phyloP scores from a whole-genome alignment of 306 rosid species.

The Acacia melanoxylon region DNA sequence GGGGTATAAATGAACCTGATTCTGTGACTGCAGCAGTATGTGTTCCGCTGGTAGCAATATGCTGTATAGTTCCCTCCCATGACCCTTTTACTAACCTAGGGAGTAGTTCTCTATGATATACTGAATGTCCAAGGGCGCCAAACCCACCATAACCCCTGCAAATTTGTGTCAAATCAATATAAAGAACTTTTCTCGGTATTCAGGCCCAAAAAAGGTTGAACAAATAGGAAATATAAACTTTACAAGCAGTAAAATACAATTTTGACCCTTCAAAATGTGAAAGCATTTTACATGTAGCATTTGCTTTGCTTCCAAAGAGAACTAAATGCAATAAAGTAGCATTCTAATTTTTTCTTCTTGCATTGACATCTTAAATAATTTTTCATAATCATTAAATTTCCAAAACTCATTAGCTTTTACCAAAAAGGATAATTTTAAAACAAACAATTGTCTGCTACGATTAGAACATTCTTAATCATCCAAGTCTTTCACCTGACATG shows the following conservation, averaged over 20 bases:
- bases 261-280: slow-evolving; percentile 10
- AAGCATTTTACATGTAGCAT: slow-evolving; percentile 17
- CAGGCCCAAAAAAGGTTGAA: slow-evolving; percentile 32
- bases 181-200: slow-evolving; percentile 32
- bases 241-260: background rate
- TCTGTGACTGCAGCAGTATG: slow-evolving; percentile 88
- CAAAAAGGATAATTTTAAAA: too few relatives aligned
- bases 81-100: slow-evolving; percentile 89
- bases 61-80: slow-evolving; percentile 67
- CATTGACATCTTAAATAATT: too few relatives aligned
- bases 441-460: background rate
- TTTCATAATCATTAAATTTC: too few relatives aligned
- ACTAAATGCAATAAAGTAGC: too few relatives aligned
- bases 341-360: too few relatives aligned
- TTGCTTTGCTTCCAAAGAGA: background rate
- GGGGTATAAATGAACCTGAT: slow-evolving; percentile 47
- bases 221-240: background rate
- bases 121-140: slow-evolving; percentile 96
- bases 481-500: background rate
- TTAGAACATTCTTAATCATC: background rate
- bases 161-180: slow-evolving; percentile 55
- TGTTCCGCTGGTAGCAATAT: slow-evolving; percentile 87
- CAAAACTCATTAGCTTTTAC: too few relatives aligned
- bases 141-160: slow-evolving; percentile 99
- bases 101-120: slow-evolving; percentile 69